Evolutionary conservation across 2,329 filamentous ascomycete genomes (phyloP).

Genomic region (Neofusicoccum umdonicola): DNA sequence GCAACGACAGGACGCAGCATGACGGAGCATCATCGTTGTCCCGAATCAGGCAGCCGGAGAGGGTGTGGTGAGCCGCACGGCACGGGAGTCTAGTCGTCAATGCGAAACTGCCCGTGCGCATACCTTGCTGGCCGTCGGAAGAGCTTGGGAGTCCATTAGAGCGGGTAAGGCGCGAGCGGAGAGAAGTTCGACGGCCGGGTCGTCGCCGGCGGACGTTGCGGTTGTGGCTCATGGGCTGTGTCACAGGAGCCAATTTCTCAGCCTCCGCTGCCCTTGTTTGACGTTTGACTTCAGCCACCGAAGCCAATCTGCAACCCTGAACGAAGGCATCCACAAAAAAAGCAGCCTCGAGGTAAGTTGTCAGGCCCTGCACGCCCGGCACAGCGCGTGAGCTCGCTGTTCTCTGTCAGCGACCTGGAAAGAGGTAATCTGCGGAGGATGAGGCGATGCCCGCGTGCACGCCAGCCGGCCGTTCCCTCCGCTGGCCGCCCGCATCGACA

Average conservation of each 20-base stretch:
- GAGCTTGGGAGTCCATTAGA: too few relatives aligned
- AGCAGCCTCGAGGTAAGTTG: not conserved
- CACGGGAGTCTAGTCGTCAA: too few relatives aligned
- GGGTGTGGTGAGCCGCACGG: too few relatives aligned
- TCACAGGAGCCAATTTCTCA: not conserved
- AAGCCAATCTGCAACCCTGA: not conserved
- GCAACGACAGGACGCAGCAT: too few relatives aligned
- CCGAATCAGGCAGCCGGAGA: too few relatives aligned
- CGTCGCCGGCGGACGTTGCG: not conserved
- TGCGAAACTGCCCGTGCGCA: too few relatives aligned
- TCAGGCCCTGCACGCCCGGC: not conserved
- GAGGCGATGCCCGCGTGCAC: not conserved
- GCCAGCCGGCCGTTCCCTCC: not conserved
- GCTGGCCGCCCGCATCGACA: not conserved
- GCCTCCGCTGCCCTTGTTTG: not conserved
- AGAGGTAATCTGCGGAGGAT: not conserved
- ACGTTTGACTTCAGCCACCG: not conserved
- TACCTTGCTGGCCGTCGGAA: not conserved
- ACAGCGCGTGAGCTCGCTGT: not conserved
- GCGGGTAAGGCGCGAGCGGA: not conserved
- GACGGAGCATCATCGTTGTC: too few relatives aligned
- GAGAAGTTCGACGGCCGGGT: not conserved
- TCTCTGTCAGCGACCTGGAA: not conserved
- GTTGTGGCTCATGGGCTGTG: not conserved
- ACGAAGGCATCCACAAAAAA: not conserved